These are phyloP conservation scores for Fraxinus pennsylvanica DNA, from an alignment of 257 asterid species.

Conservation along the genomic window DNA sequence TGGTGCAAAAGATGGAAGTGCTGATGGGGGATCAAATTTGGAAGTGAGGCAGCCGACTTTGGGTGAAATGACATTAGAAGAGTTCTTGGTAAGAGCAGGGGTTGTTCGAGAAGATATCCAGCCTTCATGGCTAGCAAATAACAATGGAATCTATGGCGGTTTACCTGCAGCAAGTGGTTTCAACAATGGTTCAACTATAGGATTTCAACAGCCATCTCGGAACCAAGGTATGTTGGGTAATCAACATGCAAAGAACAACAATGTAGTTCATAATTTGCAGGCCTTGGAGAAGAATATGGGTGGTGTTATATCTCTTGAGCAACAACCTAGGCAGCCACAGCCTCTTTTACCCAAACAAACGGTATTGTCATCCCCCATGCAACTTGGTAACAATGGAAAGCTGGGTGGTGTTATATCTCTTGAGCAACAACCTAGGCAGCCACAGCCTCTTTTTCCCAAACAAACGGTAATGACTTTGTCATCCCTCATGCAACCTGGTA, in stretches of 20 bases:
- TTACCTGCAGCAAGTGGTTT: slow-evolving; percentile 33
- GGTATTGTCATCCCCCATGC: slow-evolving; percentile 61
- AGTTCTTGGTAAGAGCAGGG: slow-evolving; percentile 72
- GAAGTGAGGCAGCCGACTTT: slow-evolving; percentile 62
- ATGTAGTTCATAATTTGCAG: slow-evolving; percentile 34
- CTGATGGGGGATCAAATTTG: slow-evolving; percentile 37
- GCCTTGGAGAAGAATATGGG: slow-evolving; percentile 42
- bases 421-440: slow-evolving; percentile 31
- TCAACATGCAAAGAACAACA: slow-evolving; percentile 41
- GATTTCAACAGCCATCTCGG: slow-evolving; percentile 54
- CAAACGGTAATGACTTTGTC: slow-evolving; percentile 59
- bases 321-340: slow-evolving; percentile 30
- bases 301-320: slow-evolving; percentile 38
- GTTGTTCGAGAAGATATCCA: slow-evolving; percentile 72
- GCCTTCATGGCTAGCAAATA: slow-evolving; percentile 34
- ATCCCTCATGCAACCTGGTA: slow-evolving; percentile 50
- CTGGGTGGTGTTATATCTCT: slow-evolving; percentile 37
- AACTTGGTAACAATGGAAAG: slow-evolving; percentile 38
- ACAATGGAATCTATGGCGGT: slow-evolving; percentile 39
- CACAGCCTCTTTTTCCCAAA: slow-evolving; percentile 69
- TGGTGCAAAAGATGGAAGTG: slow-evolving; percentile 39
- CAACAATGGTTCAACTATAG: slow-evolving; percentile 41
- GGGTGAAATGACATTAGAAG: slow-evolving; percentile 91
- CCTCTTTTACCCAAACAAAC: slow-evolving; percentile 78
- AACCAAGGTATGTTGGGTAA: slow-evolving; percentile 42